Base-by-base conservation (phyloP, 169 alveolate species). In the Sarcocystis neurona region DNA sequence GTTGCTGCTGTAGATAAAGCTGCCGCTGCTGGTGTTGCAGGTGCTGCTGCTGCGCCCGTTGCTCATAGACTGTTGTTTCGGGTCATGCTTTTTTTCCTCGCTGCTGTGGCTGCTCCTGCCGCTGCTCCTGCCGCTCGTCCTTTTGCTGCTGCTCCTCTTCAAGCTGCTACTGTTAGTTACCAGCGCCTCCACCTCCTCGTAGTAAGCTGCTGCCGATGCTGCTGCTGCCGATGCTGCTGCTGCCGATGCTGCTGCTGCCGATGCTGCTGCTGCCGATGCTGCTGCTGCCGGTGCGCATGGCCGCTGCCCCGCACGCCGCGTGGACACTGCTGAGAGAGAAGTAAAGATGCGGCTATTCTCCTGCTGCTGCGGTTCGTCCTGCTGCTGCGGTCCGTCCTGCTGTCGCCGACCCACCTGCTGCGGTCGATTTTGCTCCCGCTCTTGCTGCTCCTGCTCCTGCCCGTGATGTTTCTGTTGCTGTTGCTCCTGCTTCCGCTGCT, bases 1-100 rank as follows among this genome's bases (percentile, higher is more conserved):
- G 70, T 74, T 53, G 87, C 87, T 79, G 87, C 87, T 79, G 87
- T 37, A 50, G 87, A 70, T 79, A 74, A 15, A 30, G 87, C 50
- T 47, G 85, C 43, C 39, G 85, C 68, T 78, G 60, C 68, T 47
- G 85, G 70, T 78, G 53, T 10, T 43, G 53, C 58, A 39, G 37
- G 41, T 43, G 60, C 72, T 44, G 87, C 50, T 48, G 32, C 30
- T 32, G 47, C 48, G 30, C 32, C 34, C 53, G 87, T 39, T 47
- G 75, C 68, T 77, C 37, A 20, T 12, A 53, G 63, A 53, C 50
- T 3, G 74, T 74, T 79, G 70, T 58, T 0, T 32, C 39, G 12
- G 41, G 15, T 63, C 39, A n/a, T 63, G 39, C 77, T n/a, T 63
- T 27, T 6, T 37, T 10, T 8, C 10, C 75, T 15, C 37, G 75